Evolutionary conservation across 768 basidiomycete genomes (phyloP).

Genomic region (Tulasnella sp.): DNA sequence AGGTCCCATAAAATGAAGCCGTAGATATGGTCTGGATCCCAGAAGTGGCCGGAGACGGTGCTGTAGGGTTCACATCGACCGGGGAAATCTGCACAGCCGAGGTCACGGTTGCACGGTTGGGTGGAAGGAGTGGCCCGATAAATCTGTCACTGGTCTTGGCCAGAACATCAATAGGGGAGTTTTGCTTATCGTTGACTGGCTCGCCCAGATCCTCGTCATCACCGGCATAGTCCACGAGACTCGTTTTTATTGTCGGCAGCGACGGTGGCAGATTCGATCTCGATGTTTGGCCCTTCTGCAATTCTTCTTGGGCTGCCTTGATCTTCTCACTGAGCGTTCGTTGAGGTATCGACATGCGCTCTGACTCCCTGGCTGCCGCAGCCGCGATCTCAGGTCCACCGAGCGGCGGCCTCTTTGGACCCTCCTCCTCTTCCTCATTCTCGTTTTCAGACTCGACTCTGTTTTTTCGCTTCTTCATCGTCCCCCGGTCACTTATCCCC

Average conservation of each 20-base stretch:
- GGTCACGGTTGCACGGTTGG: not conserved
- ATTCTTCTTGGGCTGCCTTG: not conserved
- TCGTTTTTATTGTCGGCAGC: not conserved
- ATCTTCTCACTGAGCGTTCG: constrained; percentile 1
- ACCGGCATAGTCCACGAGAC: not conserved
- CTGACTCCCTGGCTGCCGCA: constrained; percentile 5
- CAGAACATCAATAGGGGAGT: not conserved
- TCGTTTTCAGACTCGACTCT: not conserved
- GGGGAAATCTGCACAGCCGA: not conserved
- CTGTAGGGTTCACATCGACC: not conserved
- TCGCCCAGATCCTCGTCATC: constrained; percentile 10
- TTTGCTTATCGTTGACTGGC: not conserved
- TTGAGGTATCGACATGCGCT: constrained; percentile 2
- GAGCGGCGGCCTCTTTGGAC: not conserved
- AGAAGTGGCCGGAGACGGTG: not conserved
- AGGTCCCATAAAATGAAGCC: not conserved
- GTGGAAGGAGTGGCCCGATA: not conserved
- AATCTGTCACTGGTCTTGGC: not conserved
- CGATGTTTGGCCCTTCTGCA: not conserved
- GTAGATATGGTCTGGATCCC: not conserved
- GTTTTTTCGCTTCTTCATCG: not conserved
- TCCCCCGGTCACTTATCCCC: no score
- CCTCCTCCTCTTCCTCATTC: constrained; percentile 9
- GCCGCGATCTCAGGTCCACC: constrained; percentile 7
- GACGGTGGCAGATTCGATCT: not conserved